phyloP scores from a whole-genome alignment of 2,329 filamentous ascomycete genomes.

The Fusarium longipes region DNA sequence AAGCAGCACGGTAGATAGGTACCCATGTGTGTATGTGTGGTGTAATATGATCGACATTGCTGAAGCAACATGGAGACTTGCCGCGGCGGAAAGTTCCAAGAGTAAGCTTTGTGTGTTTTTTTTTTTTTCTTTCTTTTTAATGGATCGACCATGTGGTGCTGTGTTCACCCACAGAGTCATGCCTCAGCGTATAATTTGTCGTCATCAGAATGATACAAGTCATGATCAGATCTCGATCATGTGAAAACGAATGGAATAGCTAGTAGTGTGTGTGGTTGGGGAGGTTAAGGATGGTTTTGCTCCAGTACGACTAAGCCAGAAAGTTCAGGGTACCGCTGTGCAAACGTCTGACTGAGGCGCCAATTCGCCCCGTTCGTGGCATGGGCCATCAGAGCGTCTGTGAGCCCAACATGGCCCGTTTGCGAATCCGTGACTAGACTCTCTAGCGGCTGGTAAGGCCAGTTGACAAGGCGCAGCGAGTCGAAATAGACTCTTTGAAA shows the following conservation, averaged over 20 bases:
- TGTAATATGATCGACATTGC: constrained; percentile 28
- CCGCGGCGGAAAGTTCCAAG: constrained; percentile 23
- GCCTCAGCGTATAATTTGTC: constrained; percentile 28
- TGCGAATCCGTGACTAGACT: constrained; percentile 34
- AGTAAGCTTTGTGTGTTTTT: constrained; percentile 2
- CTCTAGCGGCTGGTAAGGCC: constrained; percentile 45
- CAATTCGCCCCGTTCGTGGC: constrained; percentile 36
- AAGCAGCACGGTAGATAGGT: not conserved
- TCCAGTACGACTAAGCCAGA: constrained; percentile 27
- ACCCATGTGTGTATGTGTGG: not conserved
- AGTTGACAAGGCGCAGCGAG: constrained; percentile 51
- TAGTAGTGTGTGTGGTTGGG: not conserved
- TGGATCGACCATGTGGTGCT: constrained; percentile 40
- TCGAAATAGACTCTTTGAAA: constrained; percentile 51
- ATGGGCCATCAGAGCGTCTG: constrained; percentile 33
- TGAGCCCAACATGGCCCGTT: constrained; percentile 40
- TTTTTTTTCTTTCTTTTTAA: constrained; percentile 11
- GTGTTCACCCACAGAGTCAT: constrained; percentile 39
- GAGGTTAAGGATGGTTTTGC: constrained; percentile 15
- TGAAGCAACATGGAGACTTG: constrained; percentile 24
- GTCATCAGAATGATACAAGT: constrained; percentile 20
- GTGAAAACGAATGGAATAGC: not conserved
- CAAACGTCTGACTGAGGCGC: constrained; percentile 26
- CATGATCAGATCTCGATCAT: constrained; percentile 18
- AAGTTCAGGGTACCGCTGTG: constrained; percentile 37